Base-by-base conservation (phyloP, 163 green algal species). In the Prototheca wickerhamii region DNA sequence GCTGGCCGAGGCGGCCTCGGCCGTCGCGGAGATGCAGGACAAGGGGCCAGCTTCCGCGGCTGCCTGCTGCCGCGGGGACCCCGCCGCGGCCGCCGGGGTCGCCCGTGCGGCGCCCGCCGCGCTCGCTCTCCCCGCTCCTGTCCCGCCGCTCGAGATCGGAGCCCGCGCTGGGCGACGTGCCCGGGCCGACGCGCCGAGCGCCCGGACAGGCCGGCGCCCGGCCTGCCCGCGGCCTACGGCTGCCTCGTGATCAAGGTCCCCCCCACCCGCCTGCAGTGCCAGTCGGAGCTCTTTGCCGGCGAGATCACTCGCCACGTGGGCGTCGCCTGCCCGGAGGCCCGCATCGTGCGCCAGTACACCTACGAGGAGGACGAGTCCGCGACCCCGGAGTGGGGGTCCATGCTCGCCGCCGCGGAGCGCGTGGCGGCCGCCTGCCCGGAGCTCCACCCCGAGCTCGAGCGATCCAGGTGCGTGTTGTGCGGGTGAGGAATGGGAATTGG, bases 261-360 rank as follows among this genome's bases (percentile, higher is more conserved):
- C 32, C 51, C 57, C 37, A 58, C 59, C 28, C 63, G 81, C 4
- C 68, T 85, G 56, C 51, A 79, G 6, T 83, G 82, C 60, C 86
- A 91, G 74, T 76, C 69, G 1, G 86, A 93, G 78, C 85, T 89
- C 66, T 93, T 94, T 79, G 87, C 87, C 21, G 86, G 82, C 25
- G 87, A 93, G 75, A 73, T 94, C 15, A 84, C 87, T 6, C 70
- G 76, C 4, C 80, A 91, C 64, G 55, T 94, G 46, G 79, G 80
- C 52, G 82, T 92, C 42, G 75, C 59, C 34, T 72, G 75, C 0
- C 87, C 87, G 2, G 72, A 77, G 21, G 84, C 71, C 60, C 72
- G 84, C 52, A 90, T 94, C 55, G 63, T 94, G 18, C 63, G 84
- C 12, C 71, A 85, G 71, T 37, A 58, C 69, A 28, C 46, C 12